phyloP scores from a whole-genome alignment of 768 basidiomycete species.

The Zangia roseola region DNA sequence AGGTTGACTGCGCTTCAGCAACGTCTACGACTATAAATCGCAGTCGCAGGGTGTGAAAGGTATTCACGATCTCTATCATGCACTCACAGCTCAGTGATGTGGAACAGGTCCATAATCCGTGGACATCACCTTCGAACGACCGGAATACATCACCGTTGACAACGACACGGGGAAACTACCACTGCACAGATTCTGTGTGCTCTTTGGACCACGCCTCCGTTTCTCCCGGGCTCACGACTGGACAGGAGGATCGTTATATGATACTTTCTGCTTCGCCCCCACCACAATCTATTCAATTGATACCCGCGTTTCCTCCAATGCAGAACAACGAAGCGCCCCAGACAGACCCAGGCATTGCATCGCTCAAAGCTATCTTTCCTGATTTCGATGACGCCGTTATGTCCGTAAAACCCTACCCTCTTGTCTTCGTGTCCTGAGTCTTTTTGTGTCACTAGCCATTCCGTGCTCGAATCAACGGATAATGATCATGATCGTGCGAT shows the following conservation, averaged over 20 bases:
- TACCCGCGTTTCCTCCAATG: neutral
- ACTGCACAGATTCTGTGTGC: neutral
- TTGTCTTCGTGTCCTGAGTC: neutral
- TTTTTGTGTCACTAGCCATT: constrained; percentile 48
- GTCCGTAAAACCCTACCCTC: constrained; percentile 37
- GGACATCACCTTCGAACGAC: neutral
- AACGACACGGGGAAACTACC: neutral
- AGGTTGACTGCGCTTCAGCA: constrained; percentile 4
- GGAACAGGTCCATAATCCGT: constrained; percentile 10
- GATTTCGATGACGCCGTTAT: constrained; percentile 75
- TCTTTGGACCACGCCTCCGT: neutral
- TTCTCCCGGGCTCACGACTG: neutral
- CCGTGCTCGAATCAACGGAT: constrained; percentile 70
- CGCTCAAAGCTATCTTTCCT: constrained; percentile 70
- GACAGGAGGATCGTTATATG: constrained; percentile 14
- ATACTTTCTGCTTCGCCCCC: constrained; percentile 19
- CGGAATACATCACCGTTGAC: neutral
- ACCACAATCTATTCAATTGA: constrained; percentile 1
- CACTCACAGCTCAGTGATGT: constrained; percentile 4
- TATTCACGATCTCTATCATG: neutral
- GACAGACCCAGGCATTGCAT: constrained; percentile 49
- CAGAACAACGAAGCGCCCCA: neutral
- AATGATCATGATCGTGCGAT: constrained; percentile 74
- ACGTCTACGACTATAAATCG: neutral
- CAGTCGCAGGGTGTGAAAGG: neutral